Conservation (phyloP, 106 monocot genomes). For the Iris macrosiphon region DNA sequence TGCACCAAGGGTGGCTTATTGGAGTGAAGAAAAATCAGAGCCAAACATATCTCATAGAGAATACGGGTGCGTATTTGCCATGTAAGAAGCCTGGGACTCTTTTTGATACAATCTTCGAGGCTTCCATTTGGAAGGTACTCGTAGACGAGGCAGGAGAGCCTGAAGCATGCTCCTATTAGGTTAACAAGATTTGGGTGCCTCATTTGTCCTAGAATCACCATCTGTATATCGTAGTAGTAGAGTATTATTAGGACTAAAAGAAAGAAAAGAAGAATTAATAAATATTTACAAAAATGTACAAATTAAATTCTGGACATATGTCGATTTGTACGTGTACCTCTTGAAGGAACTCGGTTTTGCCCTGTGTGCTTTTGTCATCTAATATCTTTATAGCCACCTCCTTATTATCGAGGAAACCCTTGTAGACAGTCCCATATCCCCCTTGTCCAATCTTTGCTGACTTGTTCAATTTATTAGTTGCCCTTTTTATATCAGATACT, state of each 20-base stretch:
- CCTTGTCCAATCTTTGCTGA: constrained; percentile 4
- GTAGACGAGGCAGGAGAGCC: constrained; percentile 63
- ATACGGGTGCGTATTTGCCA: constrained; percentile 47
- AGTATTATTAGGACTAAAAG: constrained; percentile 45
- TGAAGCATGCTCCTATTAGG: too few relatives aligned
- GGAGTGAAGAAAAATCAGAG: constrained; percentile 43
- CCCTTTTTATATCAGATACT: too few relatives aligned
- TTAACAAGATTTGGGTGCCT: too few relatives aligned
- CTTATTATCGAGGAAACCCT: not conserved
- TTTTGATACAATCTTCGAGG: constrained; percentile 49
- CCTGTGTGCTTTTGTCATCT: not conserved
- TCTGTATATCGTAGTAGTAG: constrained; percentile 38
- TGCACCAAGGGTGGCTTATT: constrained; percentile 54
- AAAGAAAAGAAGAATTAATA: not conserved
- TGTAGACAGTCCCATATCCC: constrained; percentile 6
- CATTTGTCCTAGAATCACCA: constrained; percentile 39
- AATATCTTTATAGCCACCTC: constrained; percentile 4
- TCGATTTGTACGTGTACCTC: not conserved
- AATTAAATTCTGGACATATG: too few relatives aligned
- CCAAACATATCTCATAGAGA: constrained; percentile 57
- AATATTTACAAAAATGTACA: too few relatives aligned
- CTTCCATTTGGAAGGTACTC: constrained; percentile 75
- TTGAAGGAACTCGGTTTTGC: too few relatives aligned
- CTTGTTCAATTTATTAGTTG: too few relatives aligned
- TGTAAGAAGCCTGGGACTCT: constrained; percentile 25